phyloP scores from a whole-genome alignment of 352 stramenopile species.

The Thraustochytrium sp. region DNA sequence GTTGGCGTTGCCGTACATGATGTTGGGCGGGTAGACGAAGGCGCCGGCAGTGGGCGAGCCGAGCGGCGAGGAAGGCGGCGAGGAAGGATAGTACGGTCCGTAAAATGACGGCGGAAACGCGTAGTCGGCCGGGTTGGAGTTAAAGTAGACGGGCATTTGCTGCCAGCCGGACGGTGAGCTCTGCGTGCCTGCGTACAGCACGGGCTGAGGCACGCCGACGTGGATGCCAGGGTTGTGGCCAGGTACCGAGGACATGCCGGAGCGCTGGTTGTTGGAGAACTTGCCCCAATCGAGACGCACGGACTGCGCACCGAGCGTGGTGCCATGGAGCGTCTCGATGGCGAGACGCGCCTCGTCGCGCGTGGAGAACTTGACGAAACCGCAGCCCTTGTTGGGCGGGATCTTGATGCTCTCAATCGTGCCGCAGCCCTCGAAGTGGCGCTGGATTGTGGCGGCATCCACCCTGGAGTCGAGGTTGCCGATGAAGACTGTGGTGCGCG shows the following conservation, averaged over 20 bases:
- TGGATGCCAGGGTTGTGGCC: no score
- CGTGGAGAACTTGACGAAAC: constrained; percentile 76
- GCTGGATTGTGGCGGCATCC: constrained; percentile 68
- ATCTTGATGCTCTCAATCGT: constrained; percentile 74
- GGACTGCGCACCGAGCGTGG: constrained; percentile 66
- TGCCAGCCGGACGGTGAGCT: not conserved
- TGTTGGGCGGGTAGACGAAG: not conserved
- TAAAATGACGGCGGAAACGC: no score
- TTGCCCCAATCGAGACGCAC: constrained; percentile 77
- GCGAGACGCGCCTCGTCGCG: constrained; percentile 72
- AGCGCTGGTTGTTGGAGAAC: constrained; percentile 24
- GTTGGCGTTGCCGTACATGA: constrained; percentile 22
- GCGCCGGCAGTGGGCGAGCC: not conserved
- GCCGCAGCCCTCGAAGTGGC: constrained; percentile 68
- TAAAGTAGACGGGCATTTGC: not conserved
- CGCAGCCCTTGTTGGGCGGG: constrained; percentile 73
- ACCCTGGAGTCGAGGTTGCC: constrained; percentile 72
- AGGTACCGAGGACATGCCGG: not conserved
- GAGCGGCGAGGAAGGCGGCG: not conserved
- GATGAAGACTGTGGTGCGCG: constrained; percentile 83
- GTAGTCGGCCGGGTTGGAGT: no score
- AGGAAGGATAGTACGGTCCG: not conserved
- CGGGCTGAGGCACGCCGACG: not conserved
- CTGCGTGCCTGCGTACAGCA: not conserved
- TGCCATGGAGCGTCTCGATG: constrained; percentile 79